phyloP scores from a whole-genome alignment of 2,329 filamentous ascomycete genomes.

The Xenoacremonium recifei region DNA sequence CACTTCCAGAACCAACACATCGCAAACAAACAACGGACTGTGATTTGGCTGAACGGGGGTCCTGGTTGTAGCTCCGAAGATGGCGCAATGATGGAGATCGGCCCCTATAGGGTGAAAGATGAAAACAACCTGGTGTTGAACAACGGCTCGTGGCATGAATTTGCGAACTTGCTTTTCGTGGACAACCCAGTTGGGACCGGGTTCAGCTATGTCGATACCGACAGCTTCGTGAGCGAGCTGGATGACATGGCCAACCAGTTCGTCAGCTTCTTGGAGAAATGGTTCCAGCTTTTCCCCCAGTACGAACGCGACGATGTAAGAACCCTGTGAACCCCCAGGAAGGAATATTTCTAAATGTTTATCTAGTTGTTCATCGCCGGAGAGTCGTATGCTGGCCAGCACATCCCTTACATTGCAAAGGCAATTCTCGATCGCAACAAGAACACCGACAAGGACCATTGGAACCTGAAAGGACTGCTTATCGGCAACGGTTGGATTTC shows the following conservation, averaged over 20 bases:
- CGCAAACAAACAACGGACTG: slow-evolving; percentile 82
- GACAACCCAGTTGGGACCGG: slow-evolving; percentile 97
- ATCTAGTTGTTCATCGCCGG: slow-evolving; percentile 85
- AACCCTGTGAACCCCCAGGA: no score
- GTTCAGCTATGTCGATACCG: slow-evolving; percentile 90
- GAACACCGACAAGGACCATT: slow-evolving; percentile 46
- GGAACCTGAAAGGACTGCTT: slow-evolving; percentile 81
- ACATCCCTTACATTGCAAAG: slow-evolving; percentile 95
- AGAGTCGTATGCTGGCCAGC: slow-evolving; percentile 94
- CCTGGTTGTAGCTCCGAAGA: slow-evolving; percentile 98
- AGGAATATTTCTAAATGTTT: no score
- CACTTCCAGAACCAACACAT: slow-evolving; percentile 96
- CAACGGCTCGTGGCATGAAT: slow-evolving; percentile 97
- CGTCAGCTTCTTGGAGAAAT: slow-evolving; percentile 85
- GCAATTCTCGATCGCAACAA: slow-evolving; percentile 88
- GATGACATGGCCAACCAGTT: slow-evolving; percentile 89
- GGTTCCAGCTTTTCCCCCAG: slow-evolving; percentile 86
- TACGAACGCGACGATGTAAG: slow-evolving; percentile 89
- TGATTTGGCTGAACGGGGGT: slow-evolving; percentile 96
- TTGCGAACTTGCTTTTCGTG: slow-evolving; percentile 93
- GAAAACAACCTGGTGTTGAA: slow-evolving; percentile 72
- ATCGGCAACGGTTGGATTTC: slow-evolving; percentile 99
- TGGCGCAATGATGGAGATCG: slow-evolving; percentile 92
- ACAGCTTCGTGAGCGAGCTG: slow-evolving; percentile 83
- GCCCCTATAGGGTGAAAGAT: slow-evolving; percentile 83